These are phyloP conservation scores for Spencermartinsiella europaea DNA, from an alignment of 805 yeast genomes.

Conservation along the genomic window DNA sequence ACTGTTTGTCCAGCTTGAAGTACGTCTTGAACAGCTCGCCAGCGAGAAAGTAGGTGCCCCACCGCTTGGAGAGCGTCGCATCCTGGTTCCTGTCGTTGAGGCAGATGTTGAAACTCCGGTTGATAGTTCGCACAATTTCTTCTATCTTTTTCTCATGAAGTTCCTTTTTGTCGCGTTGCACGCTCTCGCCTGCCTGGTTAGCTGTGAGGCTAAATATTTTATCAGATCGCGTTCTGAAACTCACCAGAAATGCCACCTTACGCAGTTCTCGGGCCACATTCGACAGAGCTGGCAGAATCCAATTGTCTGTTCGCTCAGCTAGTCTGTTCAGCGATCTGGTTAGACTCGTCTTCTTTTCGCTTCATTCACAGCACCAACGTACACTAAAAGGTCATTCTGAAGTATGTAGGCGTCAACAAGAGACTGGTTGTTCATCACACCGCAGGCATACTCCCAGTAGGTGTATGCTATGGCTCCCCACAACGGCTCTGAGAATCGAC, in stretches of 20 bases:
- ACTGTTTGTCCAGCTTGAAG: constrained; percentile 58
- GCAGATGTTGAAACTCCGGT: constrained; percentile 69
- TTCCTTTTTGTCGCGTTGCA: neutral
- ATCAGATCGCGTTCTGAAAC: neutral
- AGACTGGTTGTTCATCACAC: constrained; percentile 16
- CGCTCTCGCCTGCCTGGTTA: neutral
- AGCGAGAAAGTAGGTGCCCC: constrained; percentile 65
- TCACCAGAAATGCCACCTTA: constrained; percentile 25
- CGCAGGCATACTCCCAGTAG: constrained; percentile 24
- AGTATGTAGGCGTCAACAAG: constrained; percentile 23
- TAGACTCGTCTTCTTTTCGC: too few species aligned
- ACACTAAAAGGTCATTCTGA: constrained; percentile 28
- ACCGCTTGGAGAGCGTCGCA: constrained; percentile 44
- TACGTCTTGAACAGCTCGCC: constrained; percentile 66
- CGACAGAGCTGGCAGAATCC: constrained; percentile 36
- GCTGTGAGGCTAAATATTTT: too few species aligned
- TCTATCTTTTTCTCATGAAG: constrained; percentile 33
- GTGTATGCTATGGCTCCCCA: constrained; percentile 24
- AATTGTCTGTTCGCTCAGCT: constrained; percentile 77
- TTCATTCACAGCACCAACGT: constrained; percentile 9
- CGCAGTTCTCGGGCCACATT: constrained; percentile 27
- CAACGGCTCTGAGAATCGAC: constrained; percentile 4
- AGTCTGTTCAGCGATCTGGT: constrained; percentile 60
- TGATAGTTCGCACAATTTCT: constrained; percentile 57
- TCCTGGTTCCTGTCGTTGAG: constrained; percentile 71